Base-by-base conservation (phyloP, 1,284 basidiomycete species). In the Ganoderma boninense region DNA sequence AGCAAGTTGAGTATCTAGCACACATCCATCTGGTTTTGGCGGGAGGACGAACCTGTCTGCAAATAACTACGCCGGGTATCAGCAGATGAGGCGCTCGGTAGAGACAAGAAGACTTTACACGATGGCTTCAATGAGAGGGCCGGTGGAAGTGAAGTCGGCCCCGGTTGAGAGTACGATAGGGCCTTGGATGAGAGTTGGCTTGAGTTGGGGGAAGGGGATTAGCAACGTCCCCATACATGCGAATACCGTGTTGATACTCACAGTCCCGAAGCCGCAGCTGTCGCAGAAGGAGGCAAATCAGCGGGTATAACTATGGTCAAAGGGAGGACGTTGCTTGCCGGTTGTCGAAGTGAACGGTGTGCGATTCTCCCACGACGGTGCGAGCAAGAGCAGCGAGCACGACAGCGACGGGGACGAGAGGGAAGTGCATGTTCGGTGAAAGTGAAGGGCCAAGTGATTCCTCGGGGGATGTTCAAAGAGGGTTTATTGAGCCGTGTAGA, bases 281-380 rank as follows among this genome's bases (percentile, higher is more conserved):
- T 23, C 20, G 54, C 49, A 32, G 23, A 52, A 13, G 6, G 46
- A 23, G 44, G 38, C 38, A 11, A 2, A 49, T 7, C 18, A 40
- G 32, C 18, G 5, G 8, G 38, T 5, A 70, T 26, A 11, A 65
- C 62, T 66, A 42, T 14, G 61, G 6, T 2, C 4, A 54, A 56
- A 18, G 23, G 23, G 49, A 20, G 38, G 7, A 40, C 38, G 38
- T 40, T 16, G 77, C 79, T 66, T 62, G 83, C 82, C 79, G 72
- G 76, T 84, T 84, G 44, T 79, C 68, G 60, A 84, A 83, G n/a
- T 73, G 71, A 64, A 84, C 75, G 56, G 79, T 84, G 73, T 84
- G 83, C n/a, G 76, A 68, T 69, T 84, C 83, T 7, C 81, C 81
- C 11, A 73, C 73, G 43, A 76, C 81, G n/a, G 73, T 69, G 46